Base-by-base conservation (phyloP, 2,329 filamentous ascomycete genomes). In the Alternaria solani region DNA sequence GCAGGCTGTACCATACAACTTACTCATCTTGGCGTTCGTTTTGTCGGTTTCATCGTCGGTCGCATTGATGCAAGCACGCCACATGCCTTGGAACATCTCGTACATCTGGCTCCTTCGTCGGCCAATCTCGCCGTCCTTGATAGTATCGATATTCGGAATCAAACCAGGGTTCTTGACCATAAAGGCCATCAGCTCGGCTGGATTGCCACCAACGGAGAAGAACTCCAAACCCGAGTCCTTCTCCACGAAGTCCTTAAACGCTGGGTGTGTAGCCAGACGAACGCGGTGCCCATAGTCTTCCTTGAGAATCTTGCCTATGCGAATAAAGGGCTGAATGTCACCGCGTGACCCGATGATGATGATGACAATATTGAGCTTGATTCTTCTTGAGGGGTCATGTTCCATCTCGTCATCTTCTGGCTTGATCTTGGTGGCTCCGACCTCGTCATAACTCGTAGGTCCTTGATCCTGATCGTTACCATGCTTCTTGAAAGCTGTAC, bases 141-240 rank as follows among this genome's bases (percentile, higher is more conserved):
- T 86, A 0, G 89, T 90, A 63, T 91, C 87, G 25, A 94, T 80
- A 1, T 85, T 90, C 0, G 92, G 91, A 2, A 95, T 90, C 76
- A 94, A 83, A 4, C 91, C 91, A 0, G 84, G 91, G 69, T 94
- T 93, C 79, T 93, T 93, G 34, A 94, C 91, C 92, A 95, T 94
- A 75, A 93, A 94, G 0, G 90, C 89, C 92, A 94, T 94, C 1
- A 95, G 81, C 76, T 94, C 91, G 0, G 89, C 87, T 2, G 92
- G 92, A 68, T 94, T 89, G 2, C 92, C 92, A 1, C 91, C 91
- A 2, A 94, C 87, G 2, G 87, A 89, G 78, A 94, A 94, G 79
- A 94, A 94, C 68, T 94, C 91, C 0, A 94, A 82, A 0, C 88
- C 89, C 14, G 80, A 88, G 63, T 93, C 89, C 49, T 89, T 84